Evolutionary conservation across 345 rosid species (phyloP).

Genomic region (Euphorbia tirucalli): DNA sequence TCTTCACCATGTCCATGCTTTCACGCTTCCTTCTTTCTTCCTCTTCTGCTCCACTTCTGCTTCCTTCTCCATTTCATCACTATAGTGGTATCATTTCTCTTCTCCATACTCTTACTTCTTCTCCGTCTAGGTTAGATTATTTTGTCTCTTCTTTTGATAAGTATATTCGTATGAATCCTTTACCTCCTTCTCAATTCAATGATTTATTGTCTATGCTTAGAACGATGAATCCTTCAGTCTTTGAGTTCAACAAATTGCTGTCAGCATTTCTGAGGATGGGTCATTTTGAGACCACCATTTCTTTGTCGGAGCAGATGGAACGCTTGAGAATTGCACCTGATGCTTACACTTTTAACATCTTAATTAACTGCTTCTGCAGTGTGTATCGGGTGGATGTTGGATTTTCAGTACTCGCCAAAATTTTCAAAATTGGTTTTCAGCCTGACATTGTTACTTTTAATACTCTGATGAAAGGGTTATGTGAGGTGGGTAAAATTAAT

Average conservation of each 20-base stretch:
- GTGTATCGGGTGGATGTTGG: slow-evolving; percentile 3
- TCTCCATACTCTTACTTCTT: neutral
- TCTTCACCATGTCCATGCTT: no score
- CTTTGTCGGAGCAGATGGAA: neutral
- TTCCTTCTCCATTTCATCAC: no score
- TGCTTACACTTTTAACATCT: neutral
- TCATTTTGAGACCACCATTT: neutral
- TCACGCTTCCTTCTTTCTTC: no score
- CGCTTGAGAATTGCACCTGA: neutral
- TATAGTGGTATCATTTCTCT: neutral
- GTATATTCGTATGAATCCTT: neutral
- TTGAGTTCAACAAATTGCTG: neutral
- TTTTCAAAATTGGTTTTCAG: neutral
- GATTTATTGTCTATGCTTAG: no score
- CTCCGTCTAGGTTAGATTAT: neutral
- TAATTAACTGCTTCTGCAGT: no score
- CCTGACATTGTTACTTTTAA: neutral
- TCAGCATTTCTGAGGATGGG: neutral
- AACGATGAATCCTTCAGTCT: no score
- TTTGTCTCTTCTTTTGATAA: neutral
- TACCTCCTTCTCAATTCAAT: neutral
- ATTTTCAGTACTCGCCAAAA: neutral
- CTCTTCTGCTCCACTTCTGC: no score
- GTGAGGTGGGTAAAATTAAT: neutral
- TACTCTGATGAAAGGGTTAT: neutral